Percentiles rank a stretch among this genome's conserved stretches.
Evolutionary conservation across 495 filamentous ascomycete species (phyloP).

Genomic region (Neurospora sp.): DNA sequence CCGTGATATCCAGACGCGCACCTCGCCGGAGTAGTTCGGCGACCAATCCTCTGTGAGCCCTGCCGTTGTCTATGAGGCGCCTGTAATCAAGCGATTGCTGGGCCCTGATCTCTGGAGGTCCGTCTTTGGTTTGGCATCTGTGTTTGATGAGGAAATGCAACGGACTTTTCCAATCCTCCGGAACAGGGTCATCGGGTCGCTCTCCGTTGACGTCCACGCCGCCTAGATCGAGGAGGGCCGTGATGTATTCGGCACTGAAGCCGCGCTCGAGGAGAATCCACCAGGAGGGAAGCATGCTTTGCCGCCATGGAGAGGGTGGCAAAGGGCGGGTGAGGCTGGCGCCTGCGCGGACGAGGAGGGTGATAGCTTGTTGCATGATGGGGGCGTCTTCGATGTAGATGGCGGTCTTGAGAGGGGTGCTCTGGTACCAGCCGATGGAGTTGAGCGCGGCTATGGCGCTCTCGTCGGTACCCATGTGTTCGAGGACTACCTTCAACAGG

Average conservation of each 20-base stretch:
- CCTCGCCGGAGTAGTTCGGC: neutral
- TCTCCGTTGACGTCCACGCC: neutral
- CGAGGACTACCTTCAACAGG: neutral
- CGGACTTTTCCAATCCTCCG: neutral
- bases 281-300: neutral
- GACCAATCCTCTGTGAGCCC: neutral
- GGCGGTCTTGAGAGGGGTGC: neutral
- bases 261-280: neutral
- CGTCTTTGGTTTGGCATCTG: too few species aligned
- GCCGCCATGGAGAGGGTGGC: neutral
- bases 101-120: neutral
- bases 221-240: neutral
- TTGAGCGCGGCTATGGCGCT: neutral
- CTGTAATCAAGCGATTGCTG: neutral
- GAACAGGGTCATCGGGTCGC: neutral
- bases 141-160: neutral
- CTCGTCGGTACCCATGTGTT: neutral
- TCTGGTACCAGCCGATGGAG: neutral
- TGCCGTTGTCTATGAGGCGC: neutral
- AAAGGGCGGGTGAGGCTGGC: neutral
- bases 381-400: neutral
- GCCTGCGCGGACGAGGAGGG: neutral
- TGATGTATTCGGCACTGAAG: neutral
- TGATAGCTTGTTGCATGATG: neutral
- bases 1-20: neutral